Base-by-base conservation (phyloP, 2,329 filamentous ascomycete genomes). In the Arthroderma sp. region DNA sequence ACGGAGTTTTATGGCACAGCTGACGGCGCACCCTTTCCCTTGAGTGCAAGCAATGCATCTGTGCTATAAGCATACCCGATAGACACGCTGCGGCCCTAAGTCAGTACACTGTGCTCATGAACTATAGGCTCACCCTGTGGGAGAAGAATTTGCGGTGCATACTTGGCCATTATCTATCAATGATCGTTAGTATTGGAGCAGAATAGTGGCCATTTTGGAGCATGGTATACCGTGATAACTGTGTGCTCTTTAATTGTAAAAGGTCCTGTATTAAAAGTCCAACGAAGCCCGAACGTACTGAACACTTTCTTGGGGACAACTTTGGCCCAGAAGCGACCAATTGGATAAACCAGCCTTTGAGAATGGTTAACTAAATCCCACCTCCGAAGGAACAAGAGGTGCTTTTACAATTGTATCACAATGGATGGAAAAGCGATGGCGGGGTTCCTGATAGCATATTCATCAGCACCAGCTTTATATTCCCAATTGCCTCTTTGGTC, bases 21-120 rank as follows among this genome's bases (percentile, higher is more conserved):
- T 32, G 31, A 50, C 80, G 80, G 54, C 83, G 83, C 47, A 79
- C 67, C 53, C 83, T 74, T 57, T 80, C 77, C 72, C 11, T 77
- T 64, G 61, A 85, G 81, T 0, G 81, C 81, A 2, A 85, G 67
- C 37, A 87, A 74, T 29, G 85, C 79, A 52, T 86, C 82, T 1
- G 81, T 85, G 1, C 81, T 80, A 53, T 86, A 86, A 3, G 81
- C 80, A 60, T 62, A 43, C 67, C 67, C 48, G 61, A 60, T 73
- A 77, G 40, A 67, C 79, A 83, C 4, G 80, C 78, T 4, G 83
- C 79, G 55, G 15, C 15, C 15, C 15, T 22, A 22, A 22, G 15
- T 22, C 15, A 22, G 15, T 22, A 22, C 15, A 22, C 15, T 22
- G 15, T 22, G 3, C 15, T 22, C 15, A 22, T 22, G 15, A 22